Conservation (phyloP, 495 filamentous ascomycete species). For the Letharia lupina region DNA sequence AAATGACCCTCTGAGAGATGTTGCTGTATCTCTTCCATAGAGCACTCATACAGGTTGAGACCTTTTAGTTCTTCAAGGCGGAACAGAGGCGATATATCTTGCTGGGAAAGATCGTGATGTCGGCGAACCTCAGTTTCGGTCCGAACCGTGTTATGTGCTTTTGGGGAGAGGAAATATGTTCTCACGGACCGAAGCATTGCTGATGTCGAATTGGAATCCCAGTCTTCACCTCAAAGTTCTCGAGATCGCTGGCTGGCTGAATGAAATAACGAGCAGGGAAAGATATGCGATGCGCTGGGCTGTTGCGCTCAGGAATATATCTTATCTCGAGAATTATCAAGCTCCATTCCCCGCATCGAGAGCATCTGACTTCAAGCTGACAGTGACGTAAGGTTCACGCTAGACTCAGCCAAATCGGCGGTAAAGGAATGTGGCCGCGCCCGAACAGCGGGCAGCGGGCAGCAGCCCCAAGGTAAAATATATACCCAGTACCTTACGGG, state of each 20-base stretch:
- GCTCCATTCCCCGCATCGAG: not conserved
- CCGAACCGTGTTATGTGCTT: not conserved
- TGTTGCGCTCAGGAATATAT: too few species aligned
- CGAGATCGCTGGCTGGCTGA: too few species aligned
- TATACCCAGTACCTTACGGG: too few species aligned
- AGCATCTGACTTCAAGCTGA: not conserved
- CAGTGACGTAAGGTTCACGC: not conserved
- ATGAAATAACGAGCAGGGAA: too few species aligned
- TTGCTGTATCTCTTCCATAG: conserved; percentile 20
- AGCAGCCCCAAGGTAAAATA: too few species aligned
- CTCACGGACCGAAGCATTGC: not conserved
- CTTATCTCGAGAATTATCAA: too few species aligned
- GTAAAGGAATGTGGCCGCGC: too few species aligned
- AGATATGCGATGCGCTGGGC: too few species aligned
- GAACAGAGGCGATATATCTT: conserved; percentile 3
- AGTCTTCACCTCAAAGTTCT: too few species aligned
- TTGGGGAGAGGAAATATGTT: not conserved
- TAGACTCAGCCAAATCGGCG: not conserved
- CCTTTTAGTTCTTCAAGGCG: conserved; percentile 11
- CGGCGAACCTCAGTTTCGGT: not conserved
- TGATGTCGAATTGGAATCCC: not conserved
- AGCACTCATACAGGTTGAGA: conserved; percentile 16
- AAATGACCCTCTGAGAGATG: conserved; percentile 11
- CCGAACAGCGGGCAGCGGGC: too few species aligned
- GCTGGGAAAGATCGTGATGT: not conserved